Conservation (phyloP, 257 asterid genomes). For the Ilex asprella region DNA sequence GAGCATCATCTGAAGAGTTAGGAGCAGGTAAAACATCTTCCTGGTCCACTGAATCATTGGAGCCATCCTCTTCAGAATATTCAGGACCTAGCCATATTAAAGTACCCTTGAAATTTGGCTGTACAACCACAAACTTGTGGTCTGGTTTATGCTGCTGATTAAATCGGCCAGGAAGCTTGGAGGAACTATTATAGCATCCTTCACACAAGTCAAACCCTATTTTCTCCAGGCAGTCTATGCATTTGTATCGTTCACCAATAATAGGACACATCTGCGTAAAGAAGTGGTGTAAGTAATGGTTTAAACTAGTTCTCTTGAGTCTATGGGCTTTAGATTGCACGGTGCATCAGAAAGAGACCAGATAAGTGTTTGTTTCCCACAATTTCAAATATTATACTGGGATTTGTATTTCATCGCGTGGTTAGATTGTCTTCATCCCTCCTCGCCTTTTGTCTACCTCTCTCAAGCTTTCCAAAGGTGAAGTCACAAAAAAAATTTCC, state of each 20-base stretch:
- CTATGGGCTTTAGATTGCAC: too few relatives aligned
- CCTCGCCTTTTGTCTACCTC: too few relatives aligned
- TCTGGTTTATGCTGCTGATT: conserved; percentile 73
- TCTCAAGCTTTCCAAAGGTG: too few relatives aligned
- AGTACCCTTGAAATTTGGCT: conserved; percentile 3
- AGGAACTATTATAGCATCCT: conserved; percentile 40
- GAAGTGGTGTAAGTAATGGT: neutral
- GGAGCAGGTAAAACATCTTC: conserved; percentile 12
- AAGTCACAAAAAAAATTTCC: too few relatives aligned
- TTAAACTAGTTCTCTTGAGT: too few relatives aligned
- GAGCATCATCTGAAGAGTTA: conserved; percentile 1
- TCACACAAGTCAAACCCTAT: conserved; percentile 73
- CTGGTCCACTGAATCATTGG: conserved; percentile 1
- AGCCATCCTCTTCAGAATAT: conserved; percentile 10
- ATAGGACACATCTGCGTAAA: conserved; percentile 58
- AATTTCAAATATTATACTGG: too few relatives aligned
- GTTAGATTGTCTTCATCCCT: too few relatives aligned
- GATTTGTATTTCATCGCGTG: too few relatives aligned
- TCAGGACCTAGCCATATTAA: conserved; percentile 11
- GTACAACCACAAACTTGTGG: conserved; percentile 33
- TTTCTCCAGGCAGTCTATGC: conserved; percentile 60
- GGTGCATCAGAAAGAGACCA: too few relatives aligned
- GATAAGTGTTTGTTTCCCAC: too few relatives aligned
- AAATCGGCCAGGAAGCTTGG: conserved; percentile 63
- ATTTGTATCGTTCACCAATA: conserved; percentile 55